These are phyloP conservation scores for Waltergamsia citrina DNA, from an alignment of 2,329 filamentous ascomycete species.

Conservation along the genomic window DNA sequence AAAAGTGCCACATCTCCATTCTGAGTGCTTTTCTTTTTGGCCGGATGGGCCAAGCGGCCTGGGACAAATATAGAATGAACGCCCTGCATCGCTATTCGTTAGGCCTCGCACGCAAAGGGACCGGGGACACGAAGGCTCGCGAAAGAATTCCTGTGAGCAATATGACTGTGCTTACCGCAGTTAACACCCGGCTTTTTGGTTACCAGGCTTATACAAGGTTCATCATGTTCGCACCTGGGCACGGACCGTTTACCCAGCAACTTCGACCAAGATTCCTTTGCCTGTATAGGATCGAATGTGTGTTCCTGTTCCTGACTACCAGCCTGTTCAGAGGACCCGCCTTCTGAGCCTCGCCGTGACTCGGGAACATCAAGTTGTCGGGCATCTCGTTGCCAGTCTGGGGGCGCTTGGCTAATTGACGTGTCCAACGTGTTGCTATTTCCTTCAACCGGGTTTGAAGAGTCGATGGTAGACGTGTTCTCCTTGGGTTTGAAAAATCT, in stretches of 20 bases:
- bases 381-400: too few relatives aligned
- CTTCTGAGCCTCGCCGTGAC: too few relatives aligned
- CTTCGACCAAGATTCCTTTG: slow-evolving; percentile 78
- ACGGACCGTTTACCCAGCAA: slow-evolving; percentile 65
- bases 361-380: too few relatives aligned
- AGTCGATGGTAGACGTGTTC: too few relatives aligned
- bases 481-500: slow-evolving; percentile 68
- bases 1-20: slow-evolving; percentile 85
- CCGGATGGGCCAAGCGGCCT: slow-evolving; percentile 78
- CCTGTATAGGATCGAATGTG: slow-evolving; percentile 58
- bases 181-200: slow-evolving; percentile 90
- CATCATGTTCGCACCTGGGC: slow-evolving; percentile 79
- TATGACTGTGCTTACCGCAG: slow-evolving; percentile 49
- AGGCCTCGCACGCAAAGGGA: slow-evolving; percentile 3
- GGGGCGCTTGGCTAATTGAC: too few relatives aligned
- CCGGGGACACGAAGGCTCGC: not conserved
- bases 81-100: slow-evolving; percentile 26
- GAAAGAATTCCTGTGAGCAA: too few relatives aligned
- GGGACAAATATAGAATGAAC: slow-evolving; percentile 54
- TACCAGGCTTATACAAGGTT: slow-evolving; percentile 72
- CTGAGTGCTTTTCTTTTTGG: slow-evolving; percentile 70
- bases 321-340: not conserved
- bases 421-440: too few relatives aligned
- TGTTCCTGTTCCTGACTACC: slow-evolving; percentile 17
- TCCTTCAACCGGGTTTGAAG: too few relatives aligned